Conservation (phyloP, 768 basidiomycete genomes). For the Suillus discolor region DNA sequence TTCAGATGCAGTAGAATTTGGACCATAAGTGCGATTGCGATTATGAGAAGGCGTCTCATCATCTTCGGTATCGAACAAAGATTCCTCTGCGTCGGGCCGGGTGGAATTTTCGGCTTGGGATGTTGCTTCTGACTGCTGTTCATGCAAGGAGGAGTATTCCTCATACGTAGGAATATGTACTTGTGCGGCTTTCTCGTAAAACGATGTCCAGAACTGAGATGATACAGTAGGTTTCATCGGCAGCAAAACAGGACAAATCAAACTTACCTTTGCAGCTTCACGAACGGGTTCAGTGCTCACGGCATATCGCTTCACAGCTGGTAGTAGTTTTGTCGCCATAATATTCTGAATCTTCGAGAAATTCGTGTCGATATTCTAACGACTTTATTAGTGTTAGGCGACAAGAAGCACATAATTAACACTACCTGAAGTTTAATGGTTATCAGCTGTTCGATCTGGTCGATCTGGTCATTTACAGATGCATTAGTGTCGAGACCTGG, state of each 20-base stretch:
- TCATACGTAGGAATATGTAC: conserved; percentile 78
- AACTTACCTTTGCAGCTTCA: conserved; percentile 84
- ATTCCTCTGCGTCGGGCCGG: conserved; percentile 17
- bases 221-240: background rate
- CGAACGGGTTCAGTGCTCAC: conserved; percentile 85
- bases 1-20: conserved; percentile 58
- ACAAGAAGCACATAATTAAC: conserved; percentile 1
- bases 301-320: conserved; percentile 88
- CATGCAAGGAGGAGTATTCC: conserved; percentile 61
- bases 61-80: conserved; percentile 15
- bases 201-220: conserved; percentile 90
- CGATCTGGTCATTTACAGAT: conserved; percentile 79
- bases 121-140: conserved; percentile 43
- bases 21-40: conserved; percentile 29
- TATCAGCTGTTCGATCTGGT: conserved; percentile 95
- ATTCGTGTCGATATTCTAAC: conserved; percentile 88
- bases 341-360: conserved; percentile 89
- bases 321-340: conserved; percentile 78
- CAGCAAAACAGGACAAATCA: background rate
- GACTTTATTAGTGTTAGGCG: conserved; percentile 16
- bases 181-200: conserved; percentile 93
- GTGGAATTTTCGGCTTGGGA: conserved; percentile 16
- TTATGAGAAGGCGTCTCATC: conserved; percentile 17
- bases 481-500: conserved; percentile 75
- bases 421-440: conserved; percentile 87